phyloP scores from a whole-genome alignment of 345 rosid species.

The Arabidopsis arenosa region DNA sequence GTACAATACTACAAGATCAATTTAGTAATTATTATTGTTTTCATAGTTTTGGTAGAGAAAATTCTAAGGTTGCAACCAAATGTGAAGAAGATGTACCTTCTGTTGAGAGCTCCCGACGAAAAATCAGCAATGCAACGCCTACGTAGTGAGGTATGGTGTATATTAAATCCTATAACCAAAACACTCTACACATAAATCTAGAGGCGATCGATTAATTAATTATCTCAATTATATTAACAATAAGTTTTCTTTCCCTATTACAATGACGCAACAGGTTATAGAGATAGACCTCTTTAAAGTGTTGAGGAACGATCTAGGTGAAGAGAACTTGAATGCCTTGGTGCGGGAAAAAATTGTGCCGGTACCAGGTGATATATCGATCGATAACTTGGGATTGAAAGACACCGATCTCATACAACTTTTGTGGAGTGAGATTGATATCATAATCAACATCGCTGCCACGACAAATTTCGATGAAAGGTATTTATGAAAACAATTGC shows the following conservation, averaged over 20 bases:
- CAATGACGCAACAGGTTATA: slow-evolving; percentile 48
- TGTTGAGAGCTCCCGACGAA: slow-evolving; percentile 72
- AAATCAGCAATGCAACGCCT: slow-evolving; percentile 72
- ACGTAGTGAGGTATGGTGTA: slow-evolving; percentile 63
- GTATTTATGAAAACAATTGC: slow-evolving; percentile 26
- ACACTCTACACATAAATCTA: background rate
- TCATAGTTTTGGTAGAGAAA: slow-evolving; percentile 82
- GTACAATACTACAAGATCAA: background rate
- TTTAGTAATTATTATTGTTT: background rate
- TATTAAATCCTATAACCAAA: slow-evolving; percentile 5
- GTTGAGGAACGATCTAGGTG: slow-evolving; percentile 56
- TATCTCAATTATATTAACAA: background rate
- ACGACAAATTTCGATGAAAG: slow-evolving; percentile 83
- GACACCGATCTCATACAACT: slow-evolving; percentile 49
- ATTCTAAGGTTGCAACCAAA: slow-evolving; percentile 86
- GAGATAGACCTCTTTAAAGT: slow-evolving; percentile 66
- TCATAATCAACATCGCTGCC: slow-evolving; percentile 73
- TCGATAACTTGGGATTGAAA: slow-evolving; percentile 58
- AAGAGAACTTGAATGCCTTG: slow-evolving; percentile 46
- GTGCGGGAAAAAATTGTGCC: slow-evolving; percentile 58
- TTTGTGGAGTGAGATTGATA: slow-evolving; percentile 59
- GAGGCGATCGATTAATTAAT: background rate
- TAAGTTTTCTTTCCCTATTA: background rate
- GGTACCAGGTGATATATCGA: slow-evolving; percentile 65
- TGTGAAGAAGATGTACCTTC: slow-evolving; percentile 84